phyloP scores from a whole-genome alignment of 805 yeast genomes.

The Pichia exigua region DNA sequence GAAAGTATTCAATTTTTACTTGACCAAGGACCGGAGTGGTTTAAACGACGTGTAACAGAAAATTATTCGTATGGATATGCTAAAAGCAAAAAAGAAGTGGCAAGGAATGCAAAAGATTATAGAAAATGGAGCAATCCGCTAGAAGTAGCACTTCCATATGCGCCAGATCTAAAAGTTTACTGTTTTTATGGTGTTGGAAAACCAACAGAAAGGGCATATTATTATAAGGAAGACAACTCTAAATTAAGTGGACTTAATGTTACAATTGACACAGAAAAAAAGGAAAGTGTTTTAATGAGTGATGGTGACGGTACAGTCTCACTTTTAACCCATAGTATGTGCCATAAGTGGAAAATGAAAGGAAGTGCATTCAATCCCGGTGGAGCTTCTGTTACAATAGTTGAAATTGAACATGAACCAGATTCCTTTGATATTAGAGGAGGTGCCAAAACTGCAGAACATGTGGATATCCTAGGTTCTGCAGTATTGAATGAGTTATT shows the following conservation, averaged over 20 bases:
- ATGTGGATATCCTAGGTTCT: constrained; percentile 91
- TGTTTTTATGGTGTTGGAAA: constrained; percentile 96
- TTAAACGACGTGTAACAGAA: constrained; percentile 49
- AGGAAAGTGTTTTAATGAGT: constrained; percentile 66
- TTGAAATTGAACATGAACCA: constrained; percentile 91
- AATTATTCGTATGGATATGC: constrained; percentile 81
- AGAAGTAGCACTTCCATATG: constrained; percentile 85
- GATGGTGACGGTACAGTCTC: constrained; percentile 98
- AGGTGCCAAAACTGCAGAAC: constrained; percentile 96
- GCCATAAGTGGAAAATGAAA: constrained; percentile 77
- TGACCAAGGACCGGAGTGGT: constrained; percentile 71
- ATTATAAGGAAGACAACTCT: constrained; percentile 63
- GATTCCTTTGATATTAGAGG: constrained; percentile 92
- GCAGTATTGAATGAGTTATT: constrained; percentile 86
- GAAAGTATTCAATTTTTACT: constrained; percentile 62
- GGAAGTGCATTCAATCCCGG: constrained; percentile 76
- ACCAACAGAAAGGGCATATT: constrained; percentile 90
- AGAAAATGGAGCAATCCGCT: constrained; percentile 91
- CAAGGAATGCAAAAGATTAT: constrained; percentile 58
- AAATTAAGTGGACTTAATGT: constrained; percentile 52
- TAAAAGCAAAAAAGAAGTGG: constrained; percentile 47
- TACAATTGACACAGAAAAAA: constrained; percentile 59
- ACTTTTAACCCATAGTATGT: constrained; percentile 75
- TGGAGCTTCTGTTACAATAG: constrained; percentile 59
- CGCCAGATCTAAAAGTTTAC: constrained; percentile 83